Evolutionary conservation across 2,329 filamentous ascomycete species (phyloP), one percentile per base, ranked within the genome.

Genomic region (Trichoderma sp.): DNA sequence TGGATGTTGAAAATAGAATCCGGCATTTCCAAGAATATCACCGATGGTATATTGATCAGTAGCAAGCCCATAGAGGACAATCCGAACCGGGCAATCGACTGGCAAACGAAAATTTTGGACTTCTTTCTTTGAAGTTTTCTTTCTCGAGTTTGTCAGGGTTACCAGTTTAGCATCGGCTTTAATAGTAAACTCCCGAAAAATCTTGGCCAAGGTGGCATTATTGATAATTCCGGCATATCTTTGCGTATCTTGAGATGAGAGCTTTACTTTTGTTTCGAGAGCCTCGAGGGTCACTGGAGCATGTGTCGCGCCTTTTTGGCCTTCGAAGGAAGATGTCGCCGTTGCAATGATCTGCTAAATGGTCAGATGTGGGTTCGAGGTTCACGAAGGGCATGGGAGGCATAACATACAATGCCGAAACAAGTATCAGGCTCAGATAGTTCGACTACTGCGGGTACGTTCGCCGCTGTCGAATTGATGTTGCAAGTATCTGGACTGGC

Each of bases 241-340:
- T 35, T 63, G 16, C 5, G 29, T 35, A 35, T 33, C 29, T 63
- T 33, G 8, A 31, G 29, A 33, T 63, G 8, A 35, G 9, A 63
- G 59, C 0, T 35, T 63, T 12, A 63, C 7, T 35, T 29, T 63
- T 18, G 56, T 59, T 16, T 59, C n/a, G 7, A 31, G 2, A 11
- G 66, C 50, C 14, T 59, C 45, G 50, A 69, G 29, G 11, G 8
- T 60, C 50, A 69, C 66, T 21, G 66, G 66, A 60, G 38, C 5
- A 14, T 69, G 1, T 6, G 29, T 60, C 14, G 11, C 11, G 2
- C 45, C 31, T 14, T 24, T 5, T 18, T 12, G 18, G 4, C 27
- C 29, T 63, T 33, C 18, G 6, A 63, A 63, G 4, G 59, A 63
- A 21, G 59, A 63, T 33, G 6, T 33, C 29, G 27, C 59, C 3